phyloP scores from a whole-genome alignment of 1,284 basidiomycete species.

The Cutaneotrichosporon dermatis region DNA sequence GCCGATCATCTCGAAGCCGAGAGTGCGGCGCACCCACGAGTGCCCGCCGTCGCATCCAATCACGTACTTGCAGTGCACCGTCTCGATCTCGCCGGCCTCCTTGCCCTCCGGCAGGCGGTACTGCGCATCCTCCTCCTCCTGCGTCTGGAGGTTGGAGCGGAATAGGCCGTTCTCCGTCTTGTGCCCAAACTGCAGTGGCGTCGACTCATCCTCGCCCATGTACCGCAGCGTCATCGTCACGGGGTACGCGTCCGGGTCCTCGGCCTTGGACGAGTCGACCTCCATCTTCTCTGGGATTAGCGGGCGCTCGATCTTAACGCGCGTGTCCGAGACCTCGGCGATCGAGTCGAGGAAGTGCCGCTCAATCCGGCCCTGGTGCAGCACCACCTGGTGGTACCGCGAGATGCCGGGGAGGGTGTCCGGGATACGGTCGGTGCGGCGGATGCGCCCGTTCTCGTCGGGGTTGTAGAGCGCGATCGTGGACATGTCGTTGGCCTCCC shows the following conservation, averaged over 20 bases:
- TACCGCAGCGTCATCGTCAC: constrained; percentile 12
- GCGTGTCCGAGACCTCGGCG: constrained; percentile 9
- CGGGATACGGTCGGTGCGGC: constrained; percentile 15
- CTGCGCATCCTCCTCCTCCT: constrained; percentile 14
- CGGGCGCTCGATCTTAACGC: constrained; percentile 15
- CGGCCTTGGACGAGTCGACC: constrained; percentile 11
- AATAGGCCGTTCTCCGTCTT: constrained; percentile 15
- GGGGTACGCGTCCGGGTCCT: constrained; percentile 16
- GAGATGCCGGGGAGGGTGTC: constrained; percentile 13
- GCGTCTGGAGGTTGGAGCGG: constrained; percentile 9
- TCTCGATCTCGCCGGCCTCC: constrained; percentile 15
- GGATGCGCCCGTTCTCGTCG: constrained; percentile 11
- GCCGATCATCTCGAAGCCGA: constrained; percentile 21
- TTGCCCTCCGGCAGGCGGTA: constrained; percentile 11
- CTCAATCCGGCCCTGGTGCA: constrained; percentile 19
- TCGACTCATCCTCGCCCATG: constrained; percentile 12
- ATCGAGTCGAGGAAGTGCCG: constrained; percentile 17
- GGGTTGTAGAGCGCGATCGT: constrained; percentile 15
- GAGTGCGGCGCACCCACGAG: constrained; percentile 21
- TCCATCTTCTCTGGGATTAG: constrained; percentile 14
- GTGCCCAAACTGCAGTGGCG: constrained; percentile 15
- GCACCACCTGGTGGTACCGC: constrained; percentile 11
- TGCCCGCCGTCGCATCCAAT: constrained; percentile 29
- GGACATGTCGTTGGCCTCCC: constrained; percentile 10
- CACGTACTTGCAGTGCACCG: constrained; percentile 26